Base-by-base conservation (phyloP, 2,329 filamentous ascomycete genomes). In the Capronia coronata region DNA sequence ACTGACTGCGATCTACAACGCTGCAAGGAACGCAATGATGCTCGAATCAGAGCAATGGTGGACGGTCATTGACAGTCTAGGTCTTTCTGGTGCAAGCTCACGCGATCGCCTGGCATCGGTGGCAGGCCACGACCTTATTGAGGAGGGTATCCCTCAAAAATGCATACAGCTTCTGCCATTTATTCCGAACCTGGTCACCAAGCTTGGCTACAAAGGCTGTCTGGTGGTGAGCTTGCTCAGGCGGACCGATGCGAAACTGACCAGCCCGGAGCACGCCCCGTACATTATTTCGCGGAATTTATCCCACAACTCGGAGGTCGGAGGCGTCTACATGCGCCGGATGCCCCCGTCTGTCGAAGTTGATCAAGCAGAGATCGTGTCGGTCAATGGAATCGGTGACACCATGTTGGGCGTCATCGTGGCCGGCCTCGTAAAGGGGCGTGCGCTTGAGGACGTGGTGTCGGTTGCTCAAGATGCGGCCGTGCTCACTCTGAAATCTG, bases 361-460 rank as follows among this genome's bases (percentile, higher is more conserved):
- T 4, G 51, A 60, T 1, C 67, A 71, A 0, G 69, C 77, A 16
- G 80, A 93, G 21, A 75, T 94, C 1, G 81, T 91, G 1, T 95
- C 88, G 40, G 91, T 97, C 8, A 97, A 97, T 65, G 93, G 91
- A 0, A 89, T 88, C 1, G 93, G 93, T 0, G 93, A 98, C 68
- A 96, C 93, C 0, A 90, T 97, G 65, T 73, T 94, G 7, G 93
- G 91, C 0, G 84, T 89, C 11, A 60, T 96, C 48, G 72, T 95
- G n/a, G 84, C 88, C 1, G 87, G 86, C 0, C 65, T 97, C 57
- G 82, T 82, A 0, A 78, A 75, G 61, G 76, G 76, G 0, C 42
- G 32, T n/a, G 38, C 35, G 3, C 64, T 82, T 11, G 76, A 81
- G 54, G 75, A 83, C 40, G 66, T 93, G 47, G 73, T 98, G n/a